phyloP scores from a whole-genome alignment of 441 rosid species.

The Biscutella auriculata region DNA sequence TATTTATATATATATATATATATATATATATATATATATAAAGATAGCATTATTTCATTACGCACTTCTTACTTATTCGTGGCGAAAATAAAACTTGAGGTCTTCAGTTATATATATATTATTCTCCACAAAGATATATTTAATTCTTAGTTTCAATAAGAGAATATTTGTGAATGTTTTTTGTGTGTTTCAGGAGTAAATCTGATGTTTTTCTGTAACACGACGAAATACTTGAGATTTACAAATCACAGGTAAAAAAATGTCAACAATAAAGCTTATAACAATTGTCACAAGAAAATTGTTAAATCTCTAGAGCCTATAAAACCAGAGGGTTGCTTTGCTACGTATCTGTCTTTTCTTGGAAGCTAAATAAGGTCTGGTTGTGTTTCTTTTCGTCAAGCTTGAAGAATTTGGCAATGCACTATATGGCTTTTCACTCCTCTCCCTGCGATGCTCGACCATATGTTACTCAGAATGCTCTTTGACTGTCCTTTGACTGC shows the following conservation, averaged over 20 bases:
- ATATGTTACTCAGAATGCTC: constrained; percentile 57
- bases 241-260: constrained; percentile 16
- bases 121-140: no score
- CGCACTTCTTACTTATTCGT: no score
- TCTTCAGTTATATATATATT: no score
- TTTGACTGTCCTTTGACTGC: constrained; percentile 63
- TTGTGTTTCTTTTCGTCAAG: constrained; percentile 29
- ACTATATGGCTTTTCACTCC: constrained; percentile 69
- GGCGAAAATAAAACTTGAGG: no score
- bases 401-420: constrained; percentile 90
- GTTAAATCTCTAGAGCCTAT: neutral
- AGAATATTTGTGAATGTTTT: no score
- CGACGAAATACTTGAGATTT: constrained; percentile 9
- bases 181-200: no score
- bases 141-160: no score
- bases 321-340: neutral
- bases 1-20: no score
- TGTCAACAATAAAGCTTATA: constrained; percentile 10
- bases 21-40: no score
- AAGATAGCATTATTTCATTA: no score
- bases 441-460: constrained; percentile 88
- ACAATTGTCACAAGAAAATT: constrained; percentile 12
- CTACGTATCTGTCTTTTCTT: neutral
- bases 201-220: no score
- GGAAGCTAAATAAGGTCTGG: constrained; percentile 5